Percentiles rank a stretch among this genome's conserved stretches.
phyloP scores from a whole-genome alignment of 768 basidiomycete species.

The Sutorius australiensis region DNA sequence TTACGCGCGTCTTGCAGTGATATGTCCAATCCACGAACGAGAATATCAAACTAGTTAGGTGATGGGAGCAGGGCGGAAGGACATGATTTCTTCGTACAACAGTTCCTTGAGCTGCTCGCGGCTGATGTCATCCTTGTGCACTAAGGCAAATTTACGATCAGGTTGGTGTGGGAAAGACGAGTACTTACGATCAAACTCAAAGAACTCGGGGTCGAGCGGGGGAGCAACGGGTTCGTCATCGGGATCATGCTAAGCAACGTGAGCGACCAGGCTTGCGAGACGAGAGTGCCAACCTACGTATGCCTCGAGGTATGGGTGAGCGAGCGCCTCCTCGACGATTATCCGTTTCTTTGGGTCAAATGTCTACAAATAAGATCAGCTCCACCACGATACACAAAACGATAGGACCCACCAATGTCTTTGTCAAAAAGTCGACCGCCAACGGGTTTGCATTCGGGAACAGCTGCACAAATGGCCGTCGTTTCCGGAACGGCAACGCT shows the following conservation, averaged over 20 bases:
- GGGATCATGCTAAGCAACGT: constrained; percentile 69
- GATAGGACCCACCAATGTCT: constrained; percentile 59
- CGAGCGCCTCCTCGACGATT: constrained; percentile 89
- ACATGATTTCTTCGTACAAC: constrained; percentile 91
- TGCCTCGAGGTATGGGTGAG: constrained; percentile 93
- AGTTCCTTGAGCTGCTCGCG: constrained; percentile 94
- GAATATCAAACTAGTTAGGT: constrained; percentile 20
- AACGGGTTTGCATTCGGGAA: constrained; percentile 89
- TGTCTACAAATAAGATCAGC: constrained; percentile 46
- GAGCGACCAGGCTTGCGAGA: neutral
- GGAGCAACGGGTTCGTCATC: constrained; percentile 96
- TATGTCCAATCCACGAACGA: neutral
- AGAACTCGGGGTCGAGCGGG: constrained; percentile 94
- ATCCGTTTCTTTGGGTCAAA: constrained; percentile 98
- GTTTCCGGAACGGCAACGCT: constrained; percentile 89
- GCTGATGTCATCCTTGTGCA: constrained; percentile 94
- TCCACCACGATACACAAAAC: too few species aligned
- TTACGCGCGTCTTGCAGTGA: constrained; percentile 3
- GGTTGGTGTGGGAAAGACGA: neutral
- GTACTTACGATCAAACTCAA: constrained; percentile 88
- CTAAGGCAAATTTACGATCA: constrained; percentile 33
- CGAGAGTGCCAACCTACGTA: constrained; percentile 51
- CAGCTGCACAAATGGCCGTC: constrained; percentile 71
- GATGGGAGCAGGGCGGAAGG: constrained; percentile 69
- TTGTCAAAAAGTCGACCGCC: constrained; percentile 75